phyloP scores from a whole-genome alignment of 2,329 filamentous ascomycete species.

The Arthrobotrys entomopaga region DNA sequence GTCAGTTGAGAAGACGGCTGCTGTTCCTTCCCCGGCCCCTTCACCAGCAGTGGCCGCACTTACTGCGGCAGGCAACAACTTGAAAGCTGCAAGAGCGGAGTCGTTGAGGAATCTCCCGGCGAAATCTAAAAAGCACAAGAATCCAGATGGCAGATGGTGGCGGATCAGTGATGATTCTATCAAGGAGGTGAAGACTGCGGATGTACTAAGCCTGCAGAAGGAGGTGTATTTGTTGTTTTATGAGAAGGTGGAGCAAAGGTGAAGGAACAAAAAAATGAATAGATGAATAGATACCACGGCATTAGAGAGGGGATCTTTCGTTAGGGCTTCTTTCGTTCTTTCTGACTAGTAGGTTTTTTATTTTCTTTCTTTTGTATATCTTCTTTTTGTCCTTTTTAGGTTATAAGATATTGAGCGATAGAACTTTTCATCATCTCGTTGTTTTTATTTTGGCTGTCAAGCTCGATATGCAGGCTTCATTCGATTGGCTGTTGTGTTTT shows the following conservation, averaged over 20 bases:
- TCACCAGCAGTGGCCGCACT: background rate
- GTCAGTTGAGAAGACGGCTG: background rate
- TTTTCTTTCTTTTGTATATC: constrained; percentile 4
- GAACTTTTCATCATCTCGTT: background rate
- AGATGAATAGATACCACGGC: background rate
- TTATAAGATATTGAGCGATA: constrained; percentile 5
- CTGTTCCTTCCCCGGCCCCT: background rate
- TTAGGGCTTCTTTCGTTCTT: background rate
- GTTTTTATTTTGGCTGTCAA: background rate
- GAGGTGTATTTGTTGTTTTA: constrained; percentile 98
- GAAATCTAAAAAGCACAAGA: constrained; percentile 64
- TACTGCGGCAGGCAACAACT: constrained; percentile 17
- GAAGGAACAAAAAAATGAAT: background rate
- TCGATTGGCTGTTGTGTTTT: background rate
- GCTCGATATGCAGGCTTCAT: background rate
- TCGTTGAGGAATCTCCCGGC: constrained; percentile 44
- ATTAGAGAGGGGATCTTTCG: background rate
- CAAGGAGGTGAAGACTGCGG: constrained; percentile 89
- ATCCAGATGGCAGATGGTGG: constrained; percentile 83
- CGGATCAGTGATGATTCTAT: constrained; percentile 97
- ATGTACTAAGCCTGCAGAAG: constrained; percentile 91
- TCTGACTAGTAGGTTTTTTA: background rate
- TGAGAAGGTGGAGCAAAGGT: constrained; percentile 65
- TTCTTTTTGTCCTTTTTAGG: background rate
- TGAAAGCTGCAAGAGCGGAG: constrained; percentile 14